phyloP scores from a whole-genome alignment of 805 yeast species.

The Wickerhamia fluorescens region DNA sequence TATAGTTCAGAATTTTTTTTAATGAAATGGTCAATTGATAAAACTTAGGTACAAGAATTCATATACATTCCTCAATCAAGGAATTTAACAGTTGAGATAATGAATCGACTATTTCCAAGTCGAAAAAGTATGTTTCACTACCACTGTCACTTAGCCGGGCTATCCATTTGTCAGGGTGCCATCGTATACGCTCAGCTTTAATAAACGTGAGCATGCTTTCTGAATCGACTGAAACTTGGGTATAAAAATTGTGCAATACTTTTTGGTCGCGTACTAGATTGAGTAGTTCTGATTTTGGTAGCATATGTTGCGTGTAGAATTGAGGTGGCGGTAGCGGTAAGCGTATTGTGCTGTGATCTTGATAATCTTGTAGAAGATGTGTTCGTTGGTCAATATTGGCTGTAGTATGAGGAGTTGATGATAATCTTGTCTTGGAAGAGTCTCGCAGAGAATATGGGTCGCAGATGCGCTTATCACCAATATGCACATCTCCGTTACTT shows the following conservation, averaged over 20 bases:
- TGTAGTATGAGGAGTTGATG: not conserved
- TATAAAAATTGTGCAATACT: slow-evolving; percentile 22
- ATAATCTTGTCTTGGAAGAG: not conserved
- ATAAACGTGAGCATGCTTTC: slow-evolving; percentile 15
- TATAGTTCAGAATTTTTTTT: no score
- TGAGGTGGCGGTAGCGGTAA: slow-evolving; percentile 8
- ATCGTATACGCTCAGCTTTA: slow-evolving; percentile 48
- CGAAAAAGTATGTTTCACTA: slow-evolving; percentile 9
- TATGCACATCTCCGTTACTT: slow-evolving; percentile 21
- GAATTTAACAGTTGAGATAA: slow-evolving; percentile 27
- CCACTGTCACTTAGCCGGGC: slow-evolving; percentile 16
- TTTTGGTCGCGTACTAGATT: slow-evolving; percentile 13
- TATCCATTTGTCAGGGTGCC: slow-evolving; percentile 69
- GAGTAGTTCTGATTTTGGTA: slow-evolving; percentile 8
- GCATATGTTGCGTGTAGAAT: slow-evolving; percentile 5
- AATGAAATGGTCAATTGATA: no score
- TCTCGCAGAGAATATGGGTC: slow-evolving; percentile 18
- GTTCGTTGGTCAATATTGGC: not conserved
- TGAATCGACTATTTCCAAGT: slow-evolving; percentile 20
- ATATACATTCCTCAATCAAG: slow-evolving; percentile 18
- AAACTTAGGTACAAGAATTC: no score
- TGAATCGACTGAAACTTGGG: slow-evolving; percentile 10
- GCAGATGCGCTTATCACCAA: slow-evolving; percentile 32
- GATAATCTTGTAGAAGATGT: not conserved
- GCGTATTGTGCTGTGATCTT: not conserved